Evolutionary conservation across 2,329 filamentous ascomycete species (phyloP).

Genomic region (Colletotrichum neosansevieriae): DNA sequence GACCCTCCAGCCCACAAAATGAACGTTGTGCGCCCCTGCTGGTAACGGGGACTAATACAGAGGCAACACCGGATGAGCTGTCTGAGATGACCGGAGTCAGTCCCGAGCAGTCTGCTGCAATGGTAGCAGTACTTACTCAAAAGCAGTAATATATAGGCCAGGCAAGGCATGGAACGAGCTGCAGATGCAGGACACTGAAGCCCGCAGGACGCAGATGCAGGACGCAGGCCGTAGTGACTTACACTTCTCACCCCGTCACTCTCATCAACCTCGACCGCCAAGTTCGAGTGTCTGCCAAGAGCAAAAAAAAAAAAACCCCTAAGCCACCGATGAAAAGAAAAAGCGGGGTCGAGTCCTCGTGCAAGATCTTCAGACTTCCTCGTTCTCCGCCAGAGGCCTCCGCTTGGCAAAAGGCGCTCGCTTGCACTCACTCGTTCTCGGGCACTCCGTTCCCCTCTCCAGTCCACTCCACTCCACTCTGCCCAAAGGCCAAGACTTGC

Average conservation of each 20-base stretch:
- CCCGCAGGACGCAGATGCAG: slow-evolving; percentile 25
- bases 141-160: neutral
- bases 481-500: slow-evolving; percentile 1
- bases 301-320: neutral
- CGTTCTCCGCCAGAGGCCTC: slow-evolving; percentile 39
- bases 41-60: neutral
- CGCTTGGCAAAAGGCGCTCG: slow-evolving; percentile 26
- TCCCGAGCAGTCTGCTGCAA: slow-evolving; percentile 3
- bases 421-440: slow-evolving; percentile 29
- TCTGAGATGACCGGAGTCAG: neutral
- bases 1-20: slow-evolving; percentile 19
- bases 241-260: neutral
- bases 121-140: neutral
- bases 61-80: slow-evolving; percentile 2
- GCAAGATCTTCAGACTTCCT: slow-evolving; percentile 37
- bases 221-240: slow-evolving; percentile 17
- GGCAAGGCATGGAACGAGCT: slow-evolving; percentile 3
- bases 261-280: slow-evolving; percentile 22
- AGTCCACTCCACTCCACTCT: neutral
- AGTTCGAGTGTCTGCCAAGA: slow-evolving; percentile 29
- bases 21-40: slow-evolving; percentile 18
- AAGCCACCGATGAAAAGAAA: slow-evolving; percentile 30
- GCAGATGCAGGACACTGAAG: slow-evolving; percentile 19
- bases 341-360: slow-evolving; percentile 18
- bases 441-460: slow-evolving; percentile 23